A percentile compares a stretch with the other conserved stretches of the same genome.
These are phyloP conservation scores for Umbellularia californica DNA, from an alignment of 164 flowering plant species.

Conservation along the genomic window DNA sequence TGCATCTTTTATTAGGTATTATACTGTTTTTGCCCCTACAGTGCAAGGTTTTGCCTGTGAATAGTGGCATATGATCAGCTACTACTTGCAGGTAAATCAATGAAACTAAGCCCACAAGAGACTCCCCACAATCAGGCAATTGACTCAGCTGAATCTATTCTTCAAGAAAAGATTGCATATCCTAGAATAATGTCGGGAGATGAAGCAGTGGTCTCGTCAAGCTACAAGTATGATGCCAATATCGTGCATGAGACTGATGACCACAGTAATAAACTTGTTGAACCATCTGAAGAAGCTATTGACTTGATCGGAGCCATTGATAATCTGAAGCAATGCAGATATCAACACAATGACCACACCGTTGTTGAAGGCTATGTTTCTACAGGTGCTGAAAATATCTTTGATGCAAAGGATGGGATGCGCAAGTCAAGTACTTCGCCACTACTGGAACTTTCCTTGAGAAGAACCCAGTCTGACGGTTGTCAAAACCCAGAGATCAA, in stretches of 20 bases:
- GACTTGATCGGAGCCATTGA: constrained; percentile 74
- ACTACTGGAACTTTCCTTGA: constrained; percentile 67
- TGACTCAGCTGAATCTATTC: neutral
- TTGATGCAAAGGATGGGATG: constrained; percentile 15
- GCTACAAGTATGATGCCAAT: neutral
- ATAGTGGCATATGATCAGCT: neutral
- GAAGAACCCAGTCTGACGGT: constrained; percentile 33
- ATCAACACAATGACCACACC: neutral
- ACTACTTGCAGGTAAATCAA: neutral
- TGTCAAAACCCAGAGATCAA: constrained; percentile 17
- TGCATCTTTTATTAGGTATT: neutral
- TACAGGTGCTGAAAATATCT: constrained; percentile 5
- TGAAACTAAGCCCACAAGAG: constrained; percentile 6
- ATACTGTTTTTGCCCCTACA: no score
- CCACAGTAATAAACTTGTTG: constrained; percentile 12
- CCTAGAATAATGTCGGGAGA: neutral
- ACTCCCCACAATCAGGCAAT: constrained; percentile 12
- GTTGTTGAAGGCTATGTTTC: neutral
- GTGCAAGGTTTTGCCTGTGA: no score
- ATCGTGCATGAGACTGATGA: constrained; percentile 12
- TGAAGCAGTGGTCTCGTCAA: neutral
- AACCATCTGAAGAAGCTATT: constrained; percentile 50
- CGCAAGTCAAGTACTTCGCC: constrained; percentile 34
- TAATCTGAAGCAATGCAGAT: constrained; percentile 17
- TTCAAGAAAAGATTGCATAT: constrained; percentile 6